Conservation (phyloP, 2,329 filamentous ascomycete genomes). For the Exophiala spinifera region DNA sequence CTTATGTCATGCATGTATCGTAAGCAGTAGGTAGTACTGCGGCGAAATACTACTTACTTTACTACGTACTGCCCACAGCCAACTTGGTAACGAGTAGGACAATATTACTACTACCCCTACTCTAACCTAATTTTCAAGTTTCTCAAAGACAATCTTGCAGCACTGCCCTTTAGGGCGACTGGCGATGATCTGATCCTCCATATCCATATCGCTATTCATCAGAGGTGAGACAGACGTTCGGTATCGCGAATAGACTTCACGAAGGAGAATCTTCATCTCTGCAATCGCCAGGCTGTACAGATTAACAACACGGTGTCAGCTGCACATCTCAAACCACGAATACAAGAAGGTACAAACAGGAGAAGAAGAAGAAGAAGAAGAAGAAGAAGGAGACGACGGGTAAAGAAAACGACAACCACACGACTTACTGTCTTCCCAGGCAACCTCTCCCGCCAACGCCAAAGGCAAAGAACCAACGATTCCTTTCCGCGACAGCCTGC, state of each 20-base stretch:
- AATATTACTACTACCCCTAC: too few relatives aligned
- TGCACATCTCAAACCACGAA: background rate
- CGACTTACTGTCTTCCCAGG: slow-evolving; percentile 54
- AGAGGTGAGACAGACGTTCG: slow-evolving; percentile 53
- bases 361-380: background rate
- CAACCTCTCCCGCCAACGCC: slow-evolving; percentile 18
- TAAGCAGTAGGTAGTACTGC: too few relatives aligned
- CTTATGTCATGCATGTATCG: too few relatives aligned
- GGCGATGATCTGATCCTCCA: slow-evolving; percentile 67
- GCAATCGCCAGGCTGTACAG: slow-evolving; percentile 55
- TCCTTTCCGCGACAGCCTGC: slow-evolving; percentile 8
- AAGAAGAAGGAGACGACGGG: too few relatives aligned
- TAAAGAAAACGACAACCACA: too few relatives aligned
- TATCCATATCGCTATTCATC: slow-evolving; percentile 57
- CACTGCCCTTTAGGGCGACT: slow-evolving; percentile 59
- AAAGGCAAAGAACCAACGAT: slow-evolving; percentile 19
- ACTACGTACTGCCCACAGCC: too few relatives aligned
- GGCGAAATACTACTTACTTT: too few relatives aligned
- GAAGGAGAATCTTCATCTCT: slow-evolving; percentile 66
- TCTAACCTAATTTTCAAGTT: background rate
- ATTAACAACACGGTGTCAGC: slow-evolving; percentile 9
- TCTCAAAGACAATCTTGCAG: slow-evolving; percentile 49
- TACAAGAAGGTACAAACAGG: too few relatives aligned
- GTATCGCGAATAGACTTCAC: slow-evolving; percentile 60
- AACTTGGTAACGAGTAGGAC: too few relatives aligned